A percentile compares a stretch with the other conserved stretches of the same genome.
These are phyloP conservation scores for Bonia amplexicaulis DNA, from an alignment of 176 grass and related monocot genomes.

Conservation along the genomic window DNA sequence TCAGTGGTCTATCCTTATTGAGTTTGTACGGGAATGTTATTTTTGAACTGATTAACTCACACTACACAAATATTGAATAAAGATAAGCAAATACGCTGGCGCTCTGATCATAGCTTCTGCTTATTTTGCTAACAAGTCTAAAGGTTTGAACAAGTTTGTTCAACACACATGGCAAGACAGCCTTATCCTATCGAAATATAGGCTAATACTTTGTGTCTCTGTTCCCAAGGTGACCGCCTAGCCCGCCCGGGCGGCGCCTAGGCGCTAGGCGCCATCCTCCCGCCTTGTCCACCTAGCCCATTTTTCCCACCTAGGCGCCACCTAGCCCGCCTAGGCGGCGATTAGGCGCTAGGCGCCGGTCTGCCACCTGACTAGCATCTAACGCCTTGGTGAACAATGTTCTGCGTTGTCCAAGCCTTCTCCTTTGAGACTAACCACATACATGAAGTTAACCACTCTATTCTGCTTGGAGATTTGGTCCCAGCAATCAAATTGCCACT, in stretches of 20 bases:
- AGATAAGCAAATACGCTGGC: not conserved
- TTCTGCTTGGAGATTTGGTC: not conserved
- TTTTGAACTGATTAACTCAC: not conserved
- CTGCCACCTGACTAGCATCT: no score
- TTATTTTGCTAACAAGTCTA: not conserved
- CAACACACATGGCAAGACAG: not conserved
- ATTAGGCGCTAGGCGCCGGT: no score
- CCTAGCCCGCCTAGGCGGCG: no score
- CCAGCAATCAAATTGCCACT: not conserved
- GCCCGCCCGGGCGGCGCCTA: no score
- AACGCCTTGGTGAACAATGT: no score
- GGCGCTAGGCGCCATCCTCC: no score
- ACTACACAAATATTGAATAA: not conserved
- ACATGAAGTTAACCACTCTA: not conserved
- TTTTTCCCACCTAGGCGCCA: no score
- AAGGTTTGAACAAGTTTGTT: not conserved
- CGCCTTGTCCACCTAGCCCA: no score
- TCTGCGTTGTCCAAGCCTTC: not conserved
- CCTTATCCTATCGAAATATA: not conserved
- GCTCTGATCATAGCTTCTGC: not conserved
- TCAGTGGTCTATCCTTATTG: not conserved
- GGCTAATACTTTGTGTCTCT: not conserved
- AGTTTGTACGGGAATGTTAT: not conserved
- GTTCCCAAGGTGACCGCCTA: no score
- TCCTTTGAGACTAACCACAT: not conserved